These are phyloP conservation scores for Brassica hybrid DNA, from an alignment of 441 rosid genomes.

Conservation along the genomic window DNA sequence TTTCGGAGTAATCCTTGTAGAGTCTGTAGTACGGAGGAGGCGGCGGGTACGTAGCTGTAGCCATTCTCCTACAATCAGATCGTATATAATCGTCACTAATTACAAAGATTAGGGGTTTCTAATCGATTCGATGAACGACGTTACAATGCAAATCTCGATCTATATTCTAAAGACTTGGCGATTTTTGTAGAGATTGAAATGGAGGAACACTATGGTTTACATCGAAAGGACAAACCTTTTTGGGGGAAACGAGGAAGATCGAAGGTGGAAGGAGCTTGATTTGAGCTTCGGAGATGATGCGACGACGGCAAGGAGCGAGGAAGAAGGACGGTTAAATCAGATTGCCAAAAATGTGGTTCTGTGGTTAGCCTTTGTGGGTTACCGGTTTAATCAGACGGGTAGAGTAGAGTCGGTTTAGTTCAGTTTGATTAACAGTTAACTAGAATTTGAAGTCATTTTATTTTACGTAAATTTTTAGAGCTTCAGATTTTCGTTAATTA, in stretches of 20 bases:
- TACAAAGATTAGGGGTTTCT: not conserved
- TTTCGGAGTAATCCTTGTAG: constrained; percentile 74
- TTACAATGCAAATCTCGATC: not conserved
- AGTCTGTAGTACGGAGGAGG: constrained; percentile 90
- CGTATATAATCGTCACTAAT: not conserved
- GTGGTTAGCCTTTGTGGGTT: not conserved
- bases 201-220: not conserved
- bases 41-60: constrained; percentile 91
- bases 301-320: constrained; percentile 2
- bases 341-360: not conserved
- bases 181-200: not conserved
- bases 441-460: not conserved
- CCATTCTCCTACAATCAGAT: constrained; percentile 51
- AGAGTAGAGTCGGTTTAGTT: not conserved
- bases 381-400: not conserved
- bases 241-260: not conserved
- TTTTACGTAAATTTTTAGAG: no score
- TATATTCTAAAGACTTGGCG: not conserved
- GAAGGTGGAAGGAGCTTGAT: constrained; percentile 11
- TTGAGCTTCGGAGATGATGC: not conserved
- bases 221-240: not conserved
- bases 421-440: not conserved
- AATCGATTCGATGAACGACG: constrained; percentile 5
- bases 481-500: no score
- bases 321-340: not conserved